phyloP scores from a whole-genome alignment of 768 basidiomycete genomes.

The Hericium erinaceus region DNA sequence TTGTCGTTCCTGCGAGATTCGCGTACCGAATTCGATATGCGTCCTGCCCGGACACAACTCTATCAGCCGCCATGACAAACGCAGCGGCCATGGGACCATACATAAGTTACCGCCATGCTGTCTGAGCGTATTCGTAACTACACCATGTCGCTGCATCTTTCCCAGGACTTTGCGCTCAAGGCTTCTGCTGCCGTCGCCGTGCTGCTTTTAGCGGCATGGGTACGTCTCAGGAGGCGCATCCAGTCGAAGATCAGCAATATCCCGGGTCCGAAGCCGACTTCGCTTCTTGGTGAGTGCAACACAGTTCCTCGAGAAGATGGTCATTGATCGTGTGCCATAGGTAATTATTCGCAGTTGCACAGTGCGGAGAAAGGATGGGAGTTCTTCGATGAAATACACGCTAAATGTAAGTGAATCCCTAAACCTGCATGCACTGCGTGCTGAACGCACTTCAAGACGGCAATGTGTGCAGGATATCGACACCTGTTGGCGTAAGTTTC shows the following conservation, averaged over 20 bases:
- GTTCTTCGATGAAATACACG: not conserved
- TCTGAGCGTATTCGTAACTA: no score
- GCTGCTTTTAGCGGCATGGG: not conserved
- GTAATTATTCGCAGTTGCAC: not conserved
- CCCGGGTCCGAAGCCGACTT: not conserved
- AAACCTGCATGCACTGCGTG: not conserved
- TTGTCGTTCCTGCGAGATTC: no score
- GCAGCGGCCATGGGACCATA: no score
- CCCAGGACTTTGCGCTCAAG: not conserved
- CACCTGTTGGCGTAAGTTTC: not conserved
- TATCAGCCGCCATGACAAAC: no score
- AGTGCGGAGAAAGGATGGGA: not conserved
- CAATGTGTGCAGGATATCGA: not conserved
- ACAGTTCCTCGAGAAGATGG: no score
- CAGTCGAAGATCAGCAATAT: not conserved
- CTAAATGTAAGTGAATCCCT: not conserved
- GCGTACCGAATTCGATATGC: no score
- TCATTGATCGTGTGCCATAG: not conserved
- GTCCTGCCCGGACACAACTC: no score
- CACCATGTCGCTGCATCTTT: not conserved
- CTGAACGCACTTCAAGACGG: not conserved
- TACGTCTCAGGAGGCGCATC: not conserved
- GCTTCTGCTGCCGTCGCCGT: not conserved
- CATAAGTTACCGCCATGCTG: no score
- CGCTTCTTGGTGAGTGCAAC: no score